phyloP scores from a whole-genome alignment of 176 grass and related monocot genomes.

The Phoenix roebelenii region DNA sequence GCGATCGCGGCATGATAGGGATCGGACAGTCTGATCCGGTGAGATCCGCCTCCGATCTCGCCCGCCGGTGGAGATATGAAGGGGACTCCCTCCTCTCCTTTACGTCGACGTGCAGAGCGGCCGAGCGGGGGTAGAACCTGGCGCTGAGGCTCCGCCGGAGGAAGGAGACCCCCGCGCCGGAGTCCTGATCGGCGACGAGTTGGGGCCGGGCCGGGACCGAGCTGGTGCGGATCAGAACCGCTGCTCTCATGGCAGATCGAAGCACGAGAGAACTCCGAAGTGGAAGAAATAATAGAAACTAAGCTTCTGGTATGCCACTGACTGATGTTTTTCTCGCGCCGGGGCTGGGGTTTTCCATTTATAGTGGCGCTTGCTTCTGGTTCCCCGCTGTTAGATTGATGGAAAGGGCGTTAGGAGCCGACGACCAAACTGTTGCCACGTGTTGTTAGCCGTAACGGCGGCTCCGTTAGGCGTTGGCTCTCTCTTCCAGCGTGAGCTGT shows the following conservation, averaged over 20 bases:
- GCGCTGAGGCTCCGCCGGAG: constrained; percentile 5
- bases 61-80: constrained; percentile 31
- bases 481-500: too few relatives aligned
- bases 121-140: constrained; percentile 1
- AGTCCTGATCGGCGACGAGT: background rate
- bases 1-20: background rate
- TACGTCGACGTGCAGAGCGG: background rate
- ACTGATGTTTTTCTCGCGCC: too few relatives aligned
- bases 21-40: background rate
- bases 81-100: background rate
- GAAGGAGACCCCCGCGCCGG: background rate
- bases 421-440: too few relatives aligned
- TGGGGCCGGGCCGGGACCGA: constrained; percentile 8
- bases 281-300: too few relatives aligned
- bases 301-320: too few relatives aligned
- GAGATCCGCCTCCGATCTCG: constrained; percentile 49
- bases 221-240: constrained; percentile 27
- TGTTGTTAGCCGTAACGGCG: too few relatives aligned
- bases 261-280: too few relatives aligned
- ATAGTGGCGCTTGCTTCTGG: too few relatives aligned
- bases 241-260: constrained; percentile 20
- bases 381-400: too few relatives aligned
- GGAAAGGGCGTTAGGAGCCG: too few relatives aligned
- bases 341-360: too few relatives aligned
- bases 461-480: too few relatives aligned